Evolutionary conservation across 441 rosid genomes (phyloP).

Genomic region (Corymbia citriodora): DNA sequence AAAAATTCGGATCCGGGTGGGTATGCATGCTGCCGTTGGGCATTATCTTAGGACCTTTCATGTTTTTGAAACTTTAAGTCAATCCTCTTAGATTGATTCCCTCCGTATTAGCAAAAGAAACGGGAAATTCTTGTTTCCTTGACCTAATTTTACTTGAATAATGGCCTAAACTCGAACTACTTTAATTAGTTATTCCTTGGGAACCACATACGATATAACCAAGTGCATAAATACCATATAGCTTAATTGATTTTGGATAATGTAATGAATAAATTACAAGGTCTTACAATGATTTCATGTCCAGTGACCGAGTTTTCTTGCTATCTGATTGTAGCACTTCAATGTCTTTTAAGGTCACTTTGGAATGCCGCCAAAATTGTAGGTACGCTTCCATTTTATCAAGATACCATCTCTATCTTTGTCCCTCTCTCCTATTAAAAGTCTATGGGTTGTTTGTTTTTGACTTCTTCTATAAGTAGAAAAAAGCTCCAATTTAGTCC

Average conservation of each 20-base stretch:
- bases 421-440: not conserved
- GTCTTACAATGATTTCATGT: not conserved
- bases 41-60: no score
- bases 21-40: no score
- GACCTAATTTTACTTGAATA: no score
- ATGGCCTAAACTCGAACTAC: fast-evolving
- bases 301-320: fast-evolving
- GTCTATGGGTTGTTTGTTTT: not conserved
- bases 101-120: no score
- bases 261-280: fast-evolving
- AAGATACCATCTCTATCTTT: not conserved
- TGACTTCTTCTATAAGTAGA: no score
- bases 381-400: not conserved
- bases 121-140: no score
- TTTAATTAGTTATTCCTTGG: fast-evolving
- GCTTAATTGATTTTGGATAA: no score
- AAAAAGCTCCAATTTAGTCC: not conserved
- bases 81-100: no score
- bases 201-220: fast-evolving
- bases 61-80: no score
- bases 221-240: fast-evolving
- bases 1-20: no score
- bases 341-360: not conserved
- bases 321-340: not conserved
- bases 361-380: not conserved